Base-by-base conservation (phyloP, 768 basidiomycete species). In the Kwoniella shandongensis region DNA sequence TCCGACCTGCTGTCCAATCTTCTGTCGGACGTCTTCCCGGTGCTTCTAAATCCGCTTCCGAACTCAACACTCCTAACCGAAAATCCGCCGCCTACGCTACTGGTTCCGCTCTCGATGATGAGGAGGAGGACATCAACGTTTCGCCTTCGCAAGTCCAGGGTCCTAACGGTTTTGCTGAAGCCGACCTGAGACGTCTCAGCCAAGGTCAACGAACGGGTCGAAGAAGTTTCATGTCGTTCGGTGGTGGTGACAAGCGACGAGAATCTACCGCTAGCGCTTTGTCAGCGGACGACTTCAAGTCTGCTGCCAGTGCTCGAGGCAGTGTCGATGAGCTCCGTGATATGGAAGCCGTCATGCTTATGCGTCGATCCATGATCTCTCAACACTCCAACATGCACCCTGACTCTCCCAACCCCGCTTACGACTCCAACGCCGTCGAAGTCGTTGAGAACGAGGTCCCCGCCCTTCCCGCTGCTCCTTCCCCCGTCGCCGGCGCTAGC, bases 111-210 rank as follows among this genome's bases (percentile, higher is more conserved):
- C 47, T 70, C 39, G 67, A 59, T 20, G 72, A 73, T 23, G 63
- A 69, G 23, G 66, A 66, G 27, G 66, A 67, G n/a, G 59, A 62
- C 29, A 51, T 72, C 44, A 63, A 69, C 52, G 54, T 78, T 44
- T 74, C 72, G 0, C 77, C 77, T 23, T 62, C 61, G 1, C 76
- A 76, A 47, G 23, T 61, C 8, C 57, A 68, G 7, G 77, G 75
- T 44, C 77, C 76, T 20, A 29, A 58, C 42, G 61, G 59, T 7
- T 65, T 66, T 50, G 61, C 48, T 40, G 61, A 66, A 8, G 54
- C 61, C 20, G 67, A 63, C 44, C 53, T 58, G 61, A 59, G 39
- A 45, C 46, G 58, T 26, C 50, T 57, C 6, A 59, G 59, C 25
- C 42, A 58, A 13, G 58, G 47, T 7, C 41, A 49, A 17, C 27